These are phyloP conservation scores for Neofusicoccum kwambonambiense DNA, from an alignment of 2,329 filamentous ascomycete species.

Conservation along the genomic window DNA sequence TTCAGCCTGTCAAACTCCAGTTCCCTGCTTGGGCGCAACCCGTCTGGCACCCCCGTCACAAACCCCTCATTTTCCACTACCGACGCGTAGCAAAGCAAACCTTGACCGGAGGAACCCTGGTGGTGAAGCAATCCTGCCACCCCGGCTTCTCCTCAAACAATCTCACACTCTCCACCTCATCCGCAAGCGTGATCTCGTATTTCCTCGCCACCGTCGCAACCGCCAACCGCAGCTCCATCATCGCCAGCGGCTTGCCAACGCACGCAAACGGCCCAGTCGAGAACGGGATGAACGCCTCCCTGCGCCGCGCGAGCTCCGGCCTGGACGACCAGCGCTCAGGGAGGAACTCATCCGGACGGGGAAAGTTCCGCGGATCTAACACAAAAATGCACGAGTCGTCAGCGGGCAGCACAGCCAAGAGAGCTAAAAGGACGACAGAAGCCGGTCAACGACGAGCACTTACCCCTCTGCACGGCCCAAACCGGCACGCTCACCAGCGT, in stretches of 20 bases:
- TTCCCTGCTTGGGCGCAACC: no score
- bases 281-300: conserved; percentile 31
- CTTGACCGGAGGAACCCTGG: neutral
- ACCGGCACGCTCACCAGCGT: conserved; percentile 31
- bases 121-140: neutral
- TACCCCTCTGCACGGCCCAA: conserved; percentile 29
- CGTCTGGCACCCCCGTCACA: no score
- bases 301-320: conserved; percentile 31
- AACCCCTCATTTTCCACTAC: neutral
- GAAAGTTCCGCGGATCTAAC: conserved; percentile 3
- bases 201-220: conserved; percentile 61
- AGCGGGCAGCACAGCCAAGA: no score
- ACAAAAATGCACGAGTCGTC: no score
- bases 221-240: conserved; percentile 64
- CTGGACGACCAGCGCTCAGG: conserved; percentile 36
- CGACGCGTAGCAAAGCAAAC: neutral
- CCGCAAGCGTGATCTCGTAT: conserved; percentile 51
- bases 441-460: neutral
- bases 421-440: no score
- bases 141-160: neutral
- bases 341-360: conserved; percentile 26
- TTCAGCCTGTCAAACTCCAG: no score
- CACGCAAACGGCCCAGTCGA: conserved; percentile 66
- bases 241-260: conserved; percentile 69
- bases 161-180: neutral